These are phyloP conservation scores for Penicillium coprophilum DNA, from an alignment of 495 filamentous ascomycete species.

Conservation along the genomic window DNA sequence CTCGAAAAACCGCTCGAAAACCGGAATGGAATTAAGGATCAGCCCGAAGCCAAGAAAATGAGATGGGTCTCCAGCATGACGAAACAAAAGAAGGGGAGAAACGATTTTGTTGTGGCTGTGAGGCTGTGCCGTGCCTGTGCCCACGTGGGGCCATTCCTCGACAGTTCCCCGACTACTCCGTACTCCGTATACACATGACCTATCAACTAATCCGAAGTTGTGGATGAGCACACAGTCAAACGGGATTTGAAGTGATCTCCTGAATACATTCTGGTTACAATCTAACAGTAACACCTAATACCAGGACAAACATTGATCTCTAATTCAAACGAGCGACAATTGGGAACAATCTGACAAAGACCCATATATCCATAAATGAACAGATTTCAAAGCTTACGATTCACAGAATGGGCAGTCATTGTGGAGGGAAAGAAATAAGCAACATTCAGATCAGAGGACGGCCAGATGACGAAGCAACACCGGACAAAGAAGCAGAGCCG, in stretches of 20 bases:
- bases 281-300: background rate
- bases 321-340: background rate
- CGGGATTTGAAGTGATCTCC: background rate
- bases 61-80: slow-evolving; percentile 61
- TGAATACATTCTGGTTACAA: background rate
- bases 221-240: background rate
- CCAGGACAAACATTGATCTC: background rate
- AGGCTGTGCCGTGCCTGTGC: slow-evolving; percentile 2
- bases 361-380: background rate
- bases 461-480: background rate
- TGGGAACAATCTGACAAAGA: background rate
- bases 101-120: slow-evolving; percentile 11
- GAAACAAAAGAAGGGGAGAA: slow-evolving; percentile 13
- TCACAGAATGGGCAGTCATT: background rate
- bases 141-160: background rate
- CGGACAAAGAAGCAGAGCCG: background rate
- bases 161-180: background rate
- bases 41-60: slow-evolving; percentile 26
- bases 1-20: background rate
- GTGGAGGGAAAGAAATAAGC: background rate
- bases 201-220: background rate
- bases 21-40: background rate
- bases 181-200: too few relatives aligned
- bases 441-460: background rate
- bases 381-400: background rate